These are phyloP conservation scores for Chaetoscypha palmicola DNA, from an alignment of 2,329 filamentous ascomycete genomes.

Conservation along the genomic window DNA sequence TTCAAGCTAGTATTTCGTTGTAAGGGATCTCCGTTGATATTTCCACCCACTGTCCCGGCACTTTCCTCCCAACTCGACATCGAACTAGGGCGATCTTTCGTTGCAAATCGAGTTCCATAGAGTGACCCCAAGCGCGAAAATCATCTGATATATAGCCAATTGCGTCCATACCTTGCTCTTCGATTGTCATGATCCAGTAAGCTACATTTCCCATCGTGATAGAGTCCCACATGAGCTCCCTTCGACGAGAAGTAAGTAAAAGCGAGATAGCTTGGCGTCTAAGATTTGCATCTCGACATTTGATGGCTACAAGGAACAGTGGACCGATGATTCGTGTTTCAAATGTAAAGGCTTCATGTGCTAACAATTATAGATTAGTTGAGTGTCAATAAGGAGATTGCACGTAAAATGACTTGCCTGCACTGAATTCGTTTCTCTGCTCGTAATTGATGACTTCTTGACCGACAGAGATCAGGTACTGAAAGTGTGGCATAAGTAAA, in stretches of 20 bases:
- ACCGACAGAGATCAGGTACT: slow-evolving; percentile 43
- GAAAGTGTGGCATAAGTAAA: slow-evolving; percentile 40
- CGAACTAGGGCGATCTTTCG: slow-evolving; percentile 10
- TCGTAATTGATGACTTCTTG: slow-evolving; percentile 40
- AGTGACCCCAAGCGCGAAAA: slow-evolving; percentile 15
- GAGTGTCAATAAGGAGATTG: neutral
- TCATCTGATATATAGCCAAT: slow-evolving; percentile 18
- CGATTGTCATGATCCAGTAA: slow-evolving; percentile 23
- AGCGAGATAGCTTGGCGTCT: slow-evolving; percentile 55
- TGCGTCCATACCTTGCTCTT: slow-evolving; percentile 19
- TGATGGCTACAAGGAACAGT: slow-evolving; percentile 57
- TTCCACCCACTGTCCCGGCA: slow-evolving; percentile 8
- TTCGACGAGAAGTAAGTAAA: slow-evolving; percentile 50
- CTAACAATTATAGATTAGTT: slow-evolving; percentile 3
- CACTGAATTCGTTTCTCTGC: slow-evolving; percentile 2
- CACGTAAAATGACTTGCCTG: neutral
- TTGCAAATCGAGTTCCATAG: slow-evolving; percentile 15
- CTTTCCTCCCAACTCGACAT: slow-evolving; percentile 10
- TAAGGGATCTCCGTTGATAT: slow-evolving; percentile 4
- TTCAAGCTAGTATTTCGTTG: neutral
- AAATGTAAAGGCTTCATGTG: slow-evolving; percentile 14
- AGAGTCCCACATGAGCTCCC: slow-evolving; percentile 62
- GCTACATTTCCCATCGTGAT: slow-evolving; percentile 16
- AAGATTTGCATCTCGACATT: slow-evolving; percentile 50
- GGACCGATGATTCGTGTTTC: slow-evolving; percentile 48